Conservation (phyloP, 106 monocot genomes). For the Dactylorhiza incarnata region DNA sequence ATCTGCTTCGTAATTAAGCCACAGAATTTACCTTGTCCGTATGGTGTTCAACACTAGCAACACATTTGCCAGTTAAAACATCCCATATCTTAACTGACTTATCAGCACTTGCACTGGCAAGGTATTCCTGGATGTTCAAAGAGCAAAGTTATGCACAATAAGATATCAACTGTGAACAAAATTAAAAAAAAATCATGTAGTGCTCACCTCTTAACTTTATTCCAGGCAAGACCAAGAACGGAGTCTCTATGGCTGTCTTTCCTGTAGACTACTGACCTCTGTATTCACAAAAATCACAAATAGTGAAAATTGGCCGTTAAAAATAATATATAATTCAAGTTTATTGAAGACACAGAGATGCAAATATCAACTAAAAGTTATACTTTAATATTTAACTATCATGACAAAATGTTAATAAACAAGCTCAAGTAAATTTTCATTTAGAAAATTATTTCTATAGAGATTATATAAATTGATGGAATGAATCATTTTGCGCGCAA, state of each 20-base stretch:
- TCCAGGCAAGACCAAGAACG: conserved; percentile 94
- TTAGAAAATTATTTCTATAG: background rate
- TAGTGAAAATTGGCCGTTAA: background rate
- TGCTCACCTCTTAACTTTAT: conserved; percentile 79
- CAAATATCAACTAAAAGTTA: background rate
- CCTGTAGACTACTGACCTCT: conserved; percentile 59
- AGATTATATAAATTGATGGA: background rate
- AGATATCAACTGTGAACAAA: conserved; percentile 1
- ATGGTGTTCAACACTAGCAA: conserved; percentile 68
- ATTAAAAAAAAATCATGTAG: background rate
- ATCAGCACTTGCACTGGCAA: conserved; percentile 98
- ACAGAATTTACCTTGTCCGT: conserved; percentile 48
- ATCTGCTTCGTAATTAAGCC: background rate
- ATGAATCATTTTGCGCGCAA: background rate
- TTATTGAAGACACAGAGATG: background rate
- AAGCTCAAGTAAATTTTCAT: background rate
- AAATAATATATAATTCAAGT: background rate
- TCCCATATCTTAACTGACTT: conserved; percentile 85
- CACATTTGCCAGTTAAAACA: conserved; percentile 60
- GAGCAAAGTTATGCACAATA: background rate
- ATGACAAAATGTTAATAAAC: no score
- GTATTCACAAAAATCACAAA: background rate
- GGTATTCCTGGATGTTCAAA: conserved; percentile 56
- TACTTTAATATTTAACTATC: no score
- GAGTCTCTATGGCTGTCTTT: conserved; percentile 76